A percentile compares a stretch with the other conserved stretches of the same genome.
Evolutionary conservation across 305 asterid genomes (phyloP).

Genomic region (Ajuga reptans): DNA sequence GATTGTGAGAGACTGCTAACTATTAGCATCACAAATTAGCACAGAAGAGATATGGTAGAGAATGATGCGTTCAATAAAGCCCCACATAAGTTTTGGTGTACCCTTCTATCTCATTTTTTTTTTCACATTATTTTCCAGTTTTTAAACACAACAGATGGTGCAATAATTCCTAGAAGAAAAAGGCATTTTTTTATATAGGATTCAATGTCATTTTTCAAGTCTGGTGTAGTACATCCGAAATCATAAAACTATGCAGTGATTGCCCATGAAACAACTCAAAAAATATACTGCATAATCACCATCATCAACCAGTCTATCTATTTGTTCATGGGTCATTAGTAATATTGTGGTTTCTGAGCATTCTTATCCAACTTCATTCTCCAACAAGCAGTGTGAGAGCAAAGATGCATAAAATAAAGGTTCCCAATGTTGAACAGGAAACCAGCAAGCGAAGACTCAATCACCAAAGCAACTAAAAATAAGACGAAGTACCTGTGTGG

Average conservation of each 20-base stretch:
- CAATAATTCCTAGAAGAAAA: background rate
- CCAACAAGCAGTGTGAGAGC: background rate
- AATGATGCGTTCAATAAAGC: background rate
- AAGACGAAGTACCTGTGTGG: slow-evolving; percentile 57
- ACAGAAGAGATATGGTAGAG: background rate
- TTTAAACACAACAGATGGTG: background rate
- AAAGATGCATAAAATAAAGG: background rate
- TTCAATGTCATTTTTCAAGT: background rate
- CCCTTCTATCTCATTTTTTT: background rate
- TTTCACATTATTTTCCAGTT: background rate
- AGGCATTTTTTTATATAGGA: background rate
- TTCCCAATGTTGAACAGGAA: background rate
- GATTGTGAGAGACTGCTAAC: background rate
- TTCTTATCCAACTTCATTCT: background rate
- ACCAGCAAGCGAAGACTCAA: background rate
- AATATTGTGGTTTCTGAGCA: background rate
- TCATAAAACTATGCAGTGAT: slow-evolving; percentile 5
- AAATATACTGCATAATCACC: background rate
- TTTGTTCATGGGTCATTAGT: background rate
- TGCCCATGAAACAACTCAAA: background rate
- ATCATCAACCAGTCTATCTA: background rate
- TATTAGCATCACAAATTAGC: background rate
- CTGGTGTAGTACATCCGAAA: background rate
- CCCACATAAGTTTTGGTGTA: background rate
- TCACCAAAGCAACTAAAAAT: slow-evolving; percentile 11